These are phyloP conservation scores for Chaetomium fimeti DNA, from an alignment of 495 filamentous ascomycete genomes.

Conservation along the genomic window DNA sequence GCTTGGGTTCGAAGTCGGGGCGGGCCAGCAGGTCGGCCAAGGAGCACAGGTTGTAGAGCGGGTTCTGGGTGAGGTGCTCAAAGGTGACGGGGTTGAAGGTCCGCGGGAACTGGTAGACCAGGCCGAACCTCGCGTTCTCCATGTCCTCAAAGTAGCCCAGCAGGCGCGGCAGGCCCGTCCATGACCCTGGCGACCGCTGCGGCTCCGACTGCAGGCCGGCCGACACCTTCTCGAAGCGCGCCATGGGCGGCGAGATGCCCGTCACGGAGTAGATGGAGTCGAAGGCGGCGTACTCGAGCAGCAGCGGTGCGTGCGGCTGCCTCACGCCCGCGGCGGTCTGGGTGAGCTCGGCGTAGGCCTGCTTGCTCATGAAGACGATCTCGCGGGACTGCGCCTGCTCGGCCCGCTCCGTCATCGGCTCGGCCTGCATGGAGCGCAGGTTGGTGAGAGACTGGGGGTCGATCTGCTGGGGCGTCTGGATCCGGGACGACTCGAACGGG, in stretches of 20 bases:
- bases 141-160: constrained; percentile 86
- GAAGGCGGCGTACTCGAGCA: constrained; percentile 66
- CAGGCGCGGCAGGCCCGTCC: constrained; percentile 59
- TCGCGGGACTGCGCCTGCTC: constrained; percentile 39
- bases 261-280: constrained; percentile 63
- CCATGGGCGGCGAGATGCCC: constrained; percentile 60
- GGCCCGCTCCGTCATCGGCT: constrained; percentile 40
- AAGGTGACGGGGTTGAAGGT: constrained; percentile 60
- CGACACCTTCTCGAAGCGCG: constrained; percentile 62
- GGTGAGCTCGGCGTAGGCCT: constrained; percentile 45
- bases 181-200: constrained; percentile 58
- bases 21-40: constrained; percentile 49
- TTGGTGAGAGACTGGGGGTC: constrained; percentile 47
- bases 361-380: constrained; percentile 55
- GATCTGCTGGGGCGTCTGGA: constrained; percentile 55
- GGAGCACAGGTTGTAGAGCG: constrained; percentile 51
- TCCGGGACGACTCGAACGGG: constrained; percentile 54
- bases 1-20: constrained; percentile 56
- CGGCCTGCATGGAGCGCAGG: constrained; percentile 44
- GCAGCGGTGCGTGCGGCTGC: constrained; percentile 51
- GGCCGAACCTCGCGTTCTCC: constrained; percentile 69
- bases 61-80: constrained; percentile 47
- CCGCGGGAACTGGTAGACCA: constrained; percentile 79
- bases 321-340: constrained; percentile 27
- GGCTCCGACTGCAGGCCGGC: constrained; percentile 54